Conservation (phyloP, 305 asterid genomes). For the Nicotiana rustica region DNA sequence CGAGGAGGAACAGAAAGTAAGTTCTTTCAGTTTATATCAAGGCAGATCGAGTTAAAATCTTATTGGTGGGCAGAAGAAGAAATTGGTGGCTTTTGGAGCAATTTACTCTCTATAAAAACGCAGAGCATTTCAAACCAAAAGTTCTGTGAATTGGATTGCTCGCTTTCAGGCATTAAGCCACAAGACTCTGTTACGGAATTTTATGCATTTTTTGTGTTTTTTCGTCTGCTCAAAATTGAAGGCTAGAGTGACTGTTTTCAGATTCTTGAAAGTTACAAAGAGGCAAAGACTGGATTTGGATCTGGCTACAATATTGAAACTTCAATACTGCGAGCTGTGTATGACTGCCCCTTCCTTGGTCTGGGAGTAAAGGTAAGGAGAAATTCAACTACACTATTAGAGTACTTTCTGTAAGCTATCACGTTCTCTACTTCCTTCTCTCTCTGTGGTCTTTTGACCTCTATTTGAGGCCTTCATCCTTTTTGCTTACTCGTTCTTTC, state of each 20-base stretch:
- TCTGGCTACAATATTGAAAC: constrained; percentile 71
- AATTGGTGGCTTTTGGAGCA: constrained; percentile 9
- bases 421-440: constrained; percentile 20
- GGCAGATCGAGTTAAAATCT: constrained; percentile 17
- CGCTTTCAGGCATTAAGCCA: constrained; percentile 3
- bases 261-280: constrained; percentile 68
- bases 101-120: neutral
- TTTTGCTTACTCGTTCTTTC: constrained; percentile 36
- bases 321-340: constrained; percentile 74
- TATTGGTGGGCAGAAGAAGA: constrained; percentile 21
- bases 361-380: constrained; percentile 66
- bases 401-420: constrained; percentile 2
- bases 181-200: neutral
- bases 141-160: constrained; percentile 10
- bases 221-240: neutral
- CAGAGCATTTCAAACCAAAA: neutral
- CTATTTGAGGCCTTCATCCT: constrained; percentile 40
- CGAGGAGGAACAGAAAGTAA: constrained; percentile 27
- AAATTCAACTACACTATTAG: constrained; percentile 5
- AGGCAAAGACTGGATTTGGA: constrained; percentile 91
- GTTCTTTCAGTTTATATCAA: neutral
- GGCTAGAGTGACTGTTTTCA: constrained; percentile 53
- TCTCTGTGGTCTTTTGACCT: constrained; percentile 37
- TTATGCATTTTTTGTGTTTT: neutral
- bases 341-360: constrained; percentile 89